Percentiles rank a stretch among this genome's conserved stretches.
Evolutionary conservation across 2,329 filamentous ascomycete species (phyloP).

Genomic region (Botrytis medusae): DNA sequence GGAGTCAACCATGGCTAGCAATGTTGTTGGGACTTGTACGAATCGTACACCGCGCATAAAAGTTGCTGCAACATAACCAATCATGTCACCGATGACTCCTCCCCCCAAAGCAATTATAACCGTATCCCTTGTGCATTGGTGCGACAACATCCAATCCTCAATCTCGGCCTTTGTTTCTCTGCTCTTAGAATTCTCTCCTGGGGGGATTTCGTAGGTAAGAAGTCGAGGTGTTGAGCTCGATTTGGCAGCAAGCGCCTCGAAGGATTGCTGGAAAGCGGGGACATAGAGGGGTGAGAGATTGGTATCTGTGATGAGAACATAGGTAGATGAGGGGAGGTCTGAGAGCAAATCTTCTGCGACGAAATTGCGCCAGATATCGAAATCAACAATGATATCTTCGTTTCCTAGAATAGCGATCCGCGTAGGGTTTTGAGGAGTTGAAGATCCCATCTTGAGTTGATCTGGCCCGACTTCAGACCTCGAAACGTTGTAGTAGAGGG

Average conservation of each 20-base stretch:
- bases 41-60: slow-evolving; percentile 98
- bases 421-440: slow-evolving; percentile 44
- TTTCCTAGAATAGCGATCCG: slow-evolving; percentile 80
- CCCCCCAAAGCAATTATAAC: slow-evolving; percentile 93
- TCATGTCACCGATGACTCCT: slow-evolving; percentile 97
- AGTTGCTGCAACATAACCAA: slow-evolving; percentile 94
- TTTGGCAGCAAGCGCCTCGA: slow-evolving; percentile 49
- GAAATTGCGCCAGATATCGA: slow-evolving; percentile 82
- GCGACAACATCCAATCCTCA: slow-evolving; percentile 93
- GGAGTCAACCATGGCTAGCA: slow-evolving; percentile 97
- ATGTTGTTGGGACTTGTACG: slow-evolving; percentile 92
- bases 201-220: slow-evolving; percentile 81
- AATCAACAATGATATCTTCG: slow-evolving; percentile 88
- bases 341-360: slow-evolving; percentile 77
- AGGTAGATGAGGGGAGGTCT: slow-evolving; percentile 81
- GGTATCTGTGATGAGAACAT: slow-evolving; percentile 94
- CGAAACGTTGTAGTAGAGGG: background rate
- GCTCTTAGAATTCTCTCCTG: slow-evolving; percentile 91
- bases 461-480: background rate
- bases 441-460: slow-evolving; percentile 32
- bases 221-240: slow-evolving; percentile 59
- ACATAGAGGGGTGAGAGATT: slow-evolving; percentile 83
- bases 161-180: slow-evolving; percentile 92
- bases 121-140: slow-evolving; percentile 92
- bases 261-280: slow-evolving; percentile 69